These are phyloP conservation scores for Elsinoe australis DNA, from an alignment of 2,329 filamentous ascomycete species.

Conservation along the genomic window DNA sequence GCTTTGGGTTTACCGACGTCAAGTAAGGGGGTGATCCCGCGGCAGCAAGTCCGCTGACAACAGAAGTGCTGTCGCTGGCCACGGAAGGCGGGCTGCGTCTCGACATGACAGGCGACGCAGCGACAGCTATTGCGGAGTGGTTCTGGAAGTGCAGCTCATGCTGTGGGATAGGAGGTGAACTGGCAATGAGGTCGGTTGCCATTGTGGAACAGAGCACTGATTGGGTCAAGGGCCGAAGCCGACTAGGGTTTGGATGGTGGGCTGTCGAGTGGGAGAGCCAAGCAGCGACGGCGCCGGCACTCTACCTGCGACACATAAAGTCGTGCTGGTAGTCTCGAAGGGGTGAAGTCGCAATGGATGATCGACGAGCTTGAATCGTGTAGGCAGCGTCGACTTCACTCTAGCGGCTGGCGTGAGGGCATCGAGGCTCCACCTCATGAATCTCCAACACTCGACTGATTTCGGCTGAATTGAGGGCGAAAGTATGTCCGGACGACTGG, in stretches of 20 bases:
- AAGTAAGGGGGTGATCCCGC: conserved; percentile 7
- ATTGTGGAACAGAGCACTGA: conserved; percentile 11
- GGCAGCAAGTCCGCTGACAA: conserved; percentile 5
- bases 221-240: conserved; percentile 12
- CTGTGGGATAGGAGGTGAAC: conserved; percentile 15
- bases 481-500: no score
- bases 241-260: conserved; percentile 1
- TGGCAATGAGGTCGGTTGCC: conserved; percentile 17
- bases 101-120: conserved; percentile 14
- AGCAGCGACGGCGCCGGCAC: conserved; percentile 3
- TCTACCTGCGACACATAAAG: conserved; percentile 17
- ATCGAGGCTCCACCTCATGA: conserved; percentile 1
- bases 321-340: conserved; percentile 1
- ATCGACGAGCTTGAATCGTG: conserved; percentile 14
- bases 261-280: not conserved
- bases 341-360: conserved; percentile 1
- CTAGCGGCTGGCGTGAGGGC: conserved; percentile 7
- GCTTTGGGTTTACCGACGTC: conserved; percentile 52
- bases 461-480: no score
- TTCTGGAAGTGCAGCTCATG: conserved; percentile 17
- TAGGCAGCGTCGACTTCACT: not conserved
- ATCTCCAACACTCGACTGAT: no score
- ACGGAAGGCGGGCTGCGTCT: conserved; percentile 11
- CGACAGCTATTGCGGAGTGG: conserved; percentile 13
- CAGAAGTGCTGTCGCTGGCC: conserved; percentile 14